Conservation (phyloP, 2,329 filamentous ascomycete species). For the Claviceps digitariae region DNA sequence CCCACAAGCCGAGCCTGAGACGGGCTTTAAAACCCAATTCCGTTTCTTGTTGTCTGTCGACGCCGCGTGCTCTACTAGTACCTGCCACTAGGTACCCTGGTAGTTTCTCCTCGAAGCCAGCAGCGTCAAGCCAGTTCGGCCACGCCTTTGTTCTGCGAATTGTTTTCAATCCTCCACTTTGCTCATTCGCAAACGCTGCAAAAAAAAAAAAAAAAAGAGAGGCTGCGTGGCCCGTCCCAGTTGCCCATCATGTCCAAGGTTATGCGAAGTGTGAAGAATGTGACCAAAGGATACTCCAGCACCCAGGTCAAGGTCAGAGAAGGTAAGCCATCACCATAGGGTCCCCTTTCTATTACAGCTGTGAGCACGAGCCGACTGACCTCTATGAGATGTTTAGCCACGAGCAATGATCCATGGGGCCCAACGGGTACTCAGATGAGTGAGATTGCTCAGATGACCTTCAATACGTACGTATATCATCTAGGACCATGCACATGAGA, state of each 20-base stretch:
- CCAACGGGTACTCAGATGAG: constrained; percentile 97
- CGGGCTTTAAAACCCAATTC: neutral
- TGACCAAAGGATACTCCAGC: constrained; percentile 94
- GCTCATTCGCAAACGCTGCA: neutral
- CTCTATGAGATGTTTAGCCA: constrained; percentile 45
- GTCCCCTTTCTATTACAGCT: neutral
- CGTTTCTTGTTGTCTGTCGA: neutral
- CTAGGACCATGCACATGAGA: neutral
- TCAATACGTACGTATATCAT: constrained; percentile 66
- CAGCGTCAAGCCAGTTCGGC: neutral
- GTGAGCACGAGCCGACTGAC: constrained; percentile 7
- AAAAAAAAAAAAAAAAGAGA: too few relatives aligned
- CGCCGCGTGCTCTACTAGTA: neutral
- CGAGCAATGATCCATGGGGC: constrained; percentile 97
- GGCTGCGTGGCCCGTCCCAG: constrained; percentile 4
- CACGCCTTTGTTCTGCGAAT: neutral
- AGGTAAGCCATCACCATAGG: constrained; percentile 40
- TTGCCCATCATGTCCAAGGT: constrained; percentile 75
- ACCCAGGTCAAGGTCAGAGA: constrained; percentile 98
- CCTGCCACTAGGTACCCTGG: neutral
- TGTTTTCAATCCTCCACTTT: neutral
- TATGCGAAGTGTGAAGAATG: constrained; percentile 95
- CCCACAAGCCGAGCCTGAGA: neutral
- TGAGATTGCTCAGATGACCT: constrained; percentile 95
- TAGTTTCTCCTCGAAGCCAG: neutral